phyloP scores from a whole-genome alignment of 2,329 filamentous ascomycete genomes.

The Elsinoe fawcettii region DNA sequence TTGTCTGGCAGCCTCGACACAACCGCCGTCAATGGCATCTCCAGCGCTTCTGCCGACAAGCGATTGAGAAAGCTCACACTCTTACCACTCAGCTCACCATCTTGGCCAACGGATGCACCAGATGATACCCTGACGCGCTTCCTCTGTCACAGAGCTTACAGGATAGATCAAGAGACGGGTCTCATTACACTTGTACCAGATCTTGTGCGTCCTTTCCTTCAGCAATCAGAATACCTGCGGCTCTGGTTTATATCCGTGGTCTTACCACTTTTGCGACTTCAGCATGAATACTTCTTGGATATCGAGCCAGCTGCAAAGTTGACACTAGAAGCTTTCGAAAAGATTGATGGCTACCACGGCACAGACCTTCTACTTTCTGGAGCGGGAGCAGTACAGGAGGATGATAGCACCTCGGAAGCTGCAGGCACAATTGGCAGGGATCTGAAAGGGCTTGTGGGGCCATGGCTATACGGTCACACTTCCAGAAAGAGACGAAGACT shows the following conservation, averaged over 20 bases:
- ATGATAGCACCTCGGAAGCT: constrained; percentile 27
- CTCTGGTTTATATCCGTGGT: constrained; percentile 63
- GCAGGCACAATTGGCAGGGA: constrained; percentile 50
- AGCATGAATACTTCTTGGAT: constrained; percentile 60
- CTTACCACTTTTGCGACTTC: constrained; percentile 60
- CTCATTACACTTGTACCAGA: constrained; percentile 58
- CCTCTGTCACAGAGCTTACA: constrained; percentile 58
- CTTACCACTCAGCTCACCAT: constrained; percentile 47
- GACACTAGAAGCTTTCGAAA: constrained; percentile 57
- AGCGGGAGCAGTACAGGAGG: constrained; percentile 40
- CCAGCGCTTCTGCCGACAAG: constrained; percentile 56
- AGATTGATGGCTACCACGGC: constrained; percentile 51
- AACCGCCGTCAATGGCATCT: constrained; percentile 49
- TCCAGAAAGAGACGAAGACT: constrained; percentile 49
- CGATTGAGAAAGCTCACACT: constrained; percentile 57
- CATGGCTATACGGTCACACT: constrained; percentile 62
- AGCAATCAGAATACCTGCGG: constrained; percentile 52
- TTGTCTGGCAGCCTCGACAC: constrained; percentile 42
- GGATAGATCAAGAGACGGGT: constrained; percentile 65
- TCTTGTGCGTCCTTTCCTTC: constrained; percentile 62
- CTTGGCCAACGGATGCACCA: constrained; percentile 41
- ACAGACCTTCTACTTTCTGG: constrained; percentile 55
- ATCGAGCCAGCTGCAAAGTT: constrained; percentile 46
- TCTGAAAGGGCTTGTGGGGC: constrained; percentile 59
- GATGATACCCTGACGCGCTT: constrained; percentile 56